Base-by-base conservation (phyloP, 495 filamentous ascomycete species). In the Friedmanniomyces simplex region DNA sequence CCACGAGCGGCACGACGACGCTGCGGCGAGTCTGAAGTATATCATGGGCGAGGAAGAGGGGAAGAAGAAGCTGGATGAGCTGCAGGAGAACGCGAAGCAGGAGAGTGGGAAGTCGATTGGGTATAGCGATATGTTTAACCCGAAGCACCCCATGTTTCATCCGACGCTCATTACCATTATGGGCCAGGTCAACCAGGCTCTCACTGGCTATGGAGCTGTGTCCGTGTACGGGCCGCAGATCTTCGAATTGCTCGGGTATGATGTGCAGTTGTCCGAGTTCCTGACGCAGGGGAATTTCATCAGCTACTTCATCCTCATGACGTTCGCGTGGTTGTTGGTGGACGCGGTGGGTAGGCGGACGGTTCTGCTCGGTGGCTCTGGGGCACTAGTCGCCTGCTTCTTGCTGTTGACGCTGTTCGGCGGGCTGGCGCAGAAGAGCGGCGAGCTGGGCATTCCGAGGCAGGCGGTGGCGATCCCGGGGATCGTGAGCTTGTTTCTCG, bases 141-240 rank as follows among this genome's bases (percentile, higher is more conserved):
- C 72, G 60, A 37, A 68, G 58, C 50, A 67, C 49, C n/a, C 69
- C 63, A 55, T 73, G 63, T 81, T 77, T 54, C 79, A 81, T 55
- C 76, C 78, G 0, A 78, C 76, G 0, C 66, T 77, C 57, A 70
- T 82, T 34, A 79, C 75, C 0, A 67, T 81, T 18, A 81, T 82
- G 77, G 78, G 77, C 14, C 77, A 82, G 62, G 63, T 79, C 64
- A 78, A 78, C 60, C 78, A 82, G 64, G 79, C 78, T 2, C 65
- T 80, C 55, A 79, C 76, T 0, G 76, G 77, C 11, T 79, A 77
- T 54, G 77, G 77, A 13, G 79, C 79, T 0, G 73, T 82, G 21
- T 78, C 75, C 20, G 79, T 81, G 5, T 82, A 81, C 55, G 79
- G 79, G 16, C 77, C 77, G 0, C 79, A 81, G 59, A 81, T 81